A percentile compares a stretch with the other conserved stretches of the same genome.
These are phyloP conservation scores for Colletotrichum costaricense DNA, from an alignment of 2,329 filamentous ascomycete species.

Conservation along the genomic window DNA sequence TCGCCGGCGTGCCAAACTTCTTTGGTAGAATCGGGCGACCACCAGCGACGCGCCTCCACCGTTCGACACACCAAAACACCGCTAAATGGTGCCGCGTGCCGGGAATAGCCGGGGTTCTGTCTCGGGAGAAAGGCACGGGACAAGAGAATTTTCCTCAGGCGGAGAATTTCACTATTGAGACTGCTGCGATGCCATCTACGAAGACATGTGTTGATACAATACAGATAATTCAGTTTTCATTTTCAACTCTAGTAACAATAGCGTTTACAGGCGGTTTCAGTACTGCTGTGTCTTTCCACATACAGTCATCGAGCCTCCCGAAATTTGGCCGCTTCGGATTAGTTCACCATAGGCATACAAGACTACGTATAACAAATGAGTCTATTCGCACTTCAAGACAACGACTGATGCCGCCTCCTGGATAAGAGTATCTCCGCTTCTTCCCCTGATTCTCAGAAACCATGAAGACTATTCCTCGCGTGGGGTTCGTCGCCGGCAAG, in stretches of 20 bases:
- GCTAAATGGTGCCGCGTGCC: not conserved
- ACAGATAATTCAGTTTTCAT: not conserved
- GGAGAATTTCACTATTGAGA: not conserved
- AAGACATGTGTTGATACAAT: not conserved
- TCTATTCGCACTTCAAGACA: not conserved
- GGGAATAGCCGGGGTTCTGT: not conserved
- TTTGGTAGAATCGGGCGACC: not conserved
- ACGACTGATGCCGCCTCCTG: not conserved
- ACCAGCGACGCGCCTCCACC: conserved; percentile 3
- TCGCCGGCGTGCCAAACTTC: not conserved
- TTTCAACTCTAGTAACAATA: not conserved
- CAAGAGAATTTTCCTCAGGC: not conserved
- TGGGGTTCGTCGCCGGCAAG: not conserved
- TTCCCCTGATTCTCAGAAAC: not conserved
- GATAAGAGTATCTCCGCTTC: not conserved
- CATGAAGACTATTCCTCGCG: not conserved
- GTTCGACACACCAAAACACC: not conserved
- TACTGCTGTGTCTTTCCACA: too few species aligned
- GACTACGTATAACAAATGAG: not conserved
- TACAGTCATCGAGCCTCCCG: too few species aligned
- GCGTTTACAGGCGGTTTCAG: too few species aligned
- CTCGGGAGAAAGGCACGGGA: not conserved
- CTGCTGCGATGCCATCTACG: not conserved
- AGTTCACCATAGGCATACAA: not conserved
- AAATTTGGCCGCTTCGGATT: too few species aligned